Evolutionary conservation across 495 filamentous ascomycete genomes (phyloP).

Genomic region (Penicillium coprophilum): DNA sequence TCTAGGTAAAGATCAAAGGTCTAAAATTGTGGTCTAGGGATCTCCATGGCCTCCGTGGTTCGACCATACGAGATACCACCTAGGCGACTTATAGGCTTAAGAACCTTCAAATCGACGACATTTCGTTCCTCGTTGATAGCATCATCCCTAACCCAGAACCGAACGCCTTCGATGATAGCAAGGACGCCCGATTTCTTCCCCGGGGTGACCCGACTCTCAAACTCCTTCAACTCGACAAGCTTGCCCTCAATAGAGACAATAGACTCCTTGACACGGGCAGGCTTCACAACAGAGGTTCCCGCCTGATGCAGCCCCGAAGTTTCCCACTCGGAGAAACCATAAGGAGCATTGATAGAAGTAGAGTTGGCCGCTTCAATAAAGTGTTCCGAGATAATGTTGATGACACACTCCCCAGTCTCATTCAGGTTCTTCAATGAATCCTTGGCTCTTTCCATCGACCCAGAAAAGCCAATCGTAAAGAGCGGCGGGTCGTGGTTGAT

Average conservation of each 20-base stretch:
- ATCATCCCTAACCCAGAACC: slow-evolving; percentile 90
- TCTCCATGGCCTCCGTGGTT: slow-evolving; percentile 68
- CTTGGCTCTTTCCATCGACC: slow-evolving; percentile 57
- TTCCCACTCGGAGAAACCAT: slow-evolving; percentile 78
- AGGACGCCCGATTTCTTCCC: slow-evolving; percentile 73
- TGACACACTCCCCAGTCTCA: slow-evolving; percentile 68
- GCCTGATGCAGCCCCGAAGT: slow-evolving; percentile 73
- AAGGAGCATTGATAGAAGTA: slow-evolving; percentile 72
- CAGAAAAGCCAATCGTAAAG: slow-evolving; percentile 73
- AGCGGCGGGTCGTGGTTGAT: slow-evolving; percentile 88
- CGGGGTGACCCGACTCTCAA: slow-evolving; percentile 63
- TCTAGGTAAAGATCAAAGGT: background rate
- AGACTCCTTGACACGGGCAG: slow-evolving; percentile 76
- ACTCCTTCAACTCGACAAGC: slow-evolving; percentile 71
- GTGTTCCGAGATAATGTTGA: slow-evolving; percentile 85
- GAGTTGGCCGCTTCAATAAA: slow-evolving; percentile 88
- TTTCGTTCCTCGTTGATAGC: slow-evolving; percentile 75
- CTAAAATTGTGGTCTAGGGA: slow-evolving; percentile 60
- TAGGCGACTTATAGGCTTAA: slow-evolving; percentile 74
- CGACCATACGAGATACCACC: slow-evolving; percentile 84
- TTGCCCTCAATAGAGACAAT: slow-evolving; percentile 79
- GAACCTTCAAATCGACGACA: slow-evolving; percentile 64
- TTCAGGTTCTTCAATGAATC: slow-evolving; percentile 75
- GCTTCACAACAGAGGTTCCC: slow-evolving; percentile 62
- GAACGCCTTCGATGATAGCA: slow-evolving; percentile 78